A percentile compares a stretch with the other conserved stretches of the same genome.
Evolutionary conservation across 169 alveolate species (phyloP).

Genomic region (Pseudocohnilembus persalinus): DNA sequence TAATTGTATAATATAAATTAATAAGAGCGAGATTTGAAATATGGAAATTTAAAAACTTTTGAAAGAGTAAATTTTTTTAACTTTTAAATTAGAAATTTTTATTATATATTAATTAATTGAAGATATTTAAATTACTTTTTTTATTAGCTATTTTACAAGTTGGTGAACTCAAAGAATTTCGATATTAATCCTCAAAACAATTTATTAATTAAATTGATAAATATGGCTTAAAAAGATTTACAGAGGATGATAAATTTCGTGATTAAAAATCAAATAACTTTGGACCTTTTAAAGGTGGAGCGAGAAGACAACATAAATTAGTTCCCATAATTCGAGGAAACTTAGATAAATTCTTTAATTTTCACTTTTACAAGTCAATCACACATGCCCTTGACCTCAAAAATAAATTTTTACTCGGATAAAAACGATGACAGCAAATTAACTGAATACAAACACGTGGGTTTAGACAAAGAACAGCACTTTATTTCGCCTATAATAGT

Average conservation of each 20-base stretch:
- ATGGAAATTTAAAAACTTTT: too few species aligned
- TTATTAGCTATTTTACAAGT: too few species aligned
- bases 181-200: too few species aligned
- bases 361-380: background rate
- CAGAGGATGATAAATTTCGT: background rate
- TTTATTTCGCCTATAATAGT: background rate
- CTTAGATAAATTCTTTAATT: background rate
- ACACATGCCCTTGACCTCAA: background rate
- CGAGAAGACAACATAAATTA: background rate
- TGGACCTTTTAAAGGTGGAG: background rate
- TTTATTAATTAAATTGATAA: background rate
- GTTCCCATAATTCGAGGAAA: background rate
- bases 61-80: too few species aligned
- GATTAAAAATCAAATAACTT: too few species aligned
- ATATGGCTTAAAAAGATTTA: background rate
- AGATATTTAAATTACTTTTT: too few species aligned
- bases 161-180: too few species aligned
- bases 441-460: background rate
- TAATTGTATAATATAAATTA: too few species aligned
- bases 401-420: background rate
- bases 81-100: too few species aligned
- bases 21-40: background rate
- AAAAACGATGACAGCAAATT: background rate
- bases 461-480: background rate
- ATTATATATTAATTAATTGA: too few species aligned